Evolutionary conservation across 305 asterid genomes (phyloP), one percentile per base, ranked within the genome.

Genomic region (Fraxinus sp.): DNA sequence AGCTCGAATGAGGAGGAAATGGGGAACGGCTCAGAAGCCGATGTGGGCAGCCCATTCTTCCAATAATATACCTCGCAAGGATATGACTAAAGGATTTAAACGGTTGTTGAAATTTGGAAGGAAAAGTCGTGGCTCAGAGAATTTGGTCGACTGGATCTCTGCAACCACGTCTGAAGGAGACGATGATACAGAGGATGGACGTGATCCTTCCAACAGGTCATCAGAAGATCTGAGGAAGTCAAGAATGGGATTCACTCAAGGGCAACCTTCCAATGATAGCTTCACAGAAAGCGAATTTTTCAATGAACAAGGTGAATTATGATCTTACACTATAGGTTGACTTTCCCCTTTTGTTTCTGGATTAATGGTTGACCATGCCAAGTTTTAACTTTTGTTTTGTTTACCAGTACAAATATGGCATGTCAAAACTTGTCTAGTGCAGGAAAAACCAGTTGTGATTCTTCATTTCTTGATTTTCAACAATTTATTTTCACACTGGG

Each of bases 1-100:
- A 62, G 87, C 95, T 85, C 91, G 97, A 84, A 92, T 92, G 96
- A 93, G 97, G 88, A 94, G 91, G 89, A 95, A 91, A 89, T 95
- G 98, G 98, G 98, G 98, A 85, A 82, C 87, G n/a, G 89, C 91
- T 86, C 92, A 90, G 87, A 91, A 90, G 84, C 90, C 92, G 7
- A 71, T 79, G 84, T 77, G 84, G 49, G 87, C 84, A 66, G 85
- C 82, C 39, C 85, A 83, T 84, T 87, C 91, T 78, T 79, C 89
- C 79, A 80, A 85, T 62, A 83, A 80, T 59, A 89, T 84, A 85
- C 82, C 88, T 2, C 90, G 91, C 75, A 87, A 87, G 81, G 92
- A 90, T 81, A 84, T 87, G 86, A 80, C 92, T 22, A 84, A 85
- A 49, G 92, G 92, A 77, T 88, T 90, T 81, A 90, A 90, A 83